These are phyloP conservation scores for Neoboletus magnificus DNA, from an alignment of 768 basidiomycete species.

Conservation along the genomic window DNA sequence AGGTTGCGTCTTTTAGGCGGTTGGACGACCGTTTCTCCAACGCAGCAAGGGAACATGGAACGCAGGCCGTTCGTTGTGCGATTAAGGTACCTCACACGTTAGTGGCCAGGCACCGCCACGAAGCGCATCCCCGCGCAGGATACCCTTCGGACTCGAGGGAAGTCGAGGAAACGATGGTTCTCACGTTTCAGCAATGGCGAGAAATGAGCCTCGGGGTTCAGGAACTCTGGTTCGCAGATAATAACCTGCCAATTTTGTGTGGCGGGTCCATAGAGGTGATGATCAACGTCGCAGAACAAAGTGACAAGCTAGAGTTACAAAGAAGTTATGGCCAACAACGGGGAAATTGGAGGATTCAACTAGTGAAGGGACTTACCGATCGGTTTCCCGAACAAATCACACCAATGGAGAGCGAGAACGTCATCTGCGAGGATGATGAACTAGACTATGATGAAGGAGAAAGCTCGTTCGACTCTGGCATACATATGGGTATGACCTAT, in stretches of 20 bases:
- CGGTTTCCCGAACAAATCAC: slow-evolving; percentile 3
- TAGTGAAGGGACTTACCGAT: slow-evolving; percentile 21
- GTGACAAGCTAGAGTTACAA: slow-evolving; percentile 23
- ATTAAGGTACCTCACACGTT: slow-evolving; percentile 41
- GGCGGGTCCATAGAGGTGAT: slow-evolving; percentile 34
- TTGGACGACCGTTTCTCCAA: slow-evolving; percentile 36
- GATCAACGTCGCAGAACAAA: slow-evolving; percentile 23
- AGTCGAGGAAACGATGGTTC: slow-evolving; percentile 49
- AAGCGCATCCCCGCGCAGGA: slow-evolving; percentile 46
- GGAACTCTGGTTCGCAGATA: slow-evolving; percentile 47
- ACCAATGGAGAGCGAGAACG: slow-evolving; percentile 8
- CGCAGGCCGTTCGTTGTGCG: slow-evolving; percentile 2
- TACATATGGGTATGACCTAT: slow-evolving; percentile 15
- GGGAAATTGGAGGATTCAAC: slow-evolving; percentile 30
- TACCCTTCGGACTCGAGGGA: slow-evolving; percentile 41
- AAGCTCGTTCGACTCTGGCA: slow-evolving; percentile 29
- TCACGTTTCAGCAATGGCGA: slow-evolving; percentile 52
- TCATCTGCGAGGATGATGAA: slow-evolving; percentile 22
- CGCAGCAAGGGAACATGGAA: slow-evolving; percentile 25
- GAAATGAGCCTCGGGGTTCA: slow-evolving; percentile 44
- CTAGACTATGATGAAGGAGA: slow-evolving; percentile 15
- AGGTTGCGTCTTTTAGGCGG: slow-evolving; percentile 61
- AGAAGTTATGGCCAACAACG: slow-evolving; percentile 17
- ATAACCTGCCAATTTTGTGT: slow-evolving; percentile 29
- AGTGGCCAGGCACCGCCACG: slow-evolving; percentile 46